Conservation (phyloP, 2,329 filamentous ascomycete species). For the Sporothrix pseudoabietina region DNA sequence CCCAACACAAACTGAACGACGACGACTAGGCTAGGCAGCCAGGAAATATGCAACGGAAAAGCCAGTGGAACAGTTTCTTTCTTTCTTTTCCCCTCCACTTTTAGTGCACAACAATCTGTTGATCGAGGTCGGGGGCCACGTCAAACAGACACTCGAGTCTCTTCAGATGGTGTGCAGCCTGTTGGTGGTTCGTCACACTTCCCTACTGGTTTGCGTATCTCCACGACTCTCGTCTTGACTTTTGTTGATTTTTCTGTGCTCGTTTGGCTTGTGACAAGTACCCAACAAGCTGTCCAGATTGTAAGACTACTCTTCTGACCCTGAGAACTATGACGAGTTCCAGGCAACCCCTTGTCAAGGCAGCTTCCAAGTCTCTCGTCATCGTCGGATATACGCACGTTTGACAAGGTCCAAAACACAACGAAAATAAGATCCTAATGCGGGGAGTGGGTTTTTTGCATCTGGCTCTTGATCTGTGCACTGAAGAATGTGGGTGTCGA, state of each 20-base stretch:
- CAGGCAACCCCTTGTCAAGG: neutral
- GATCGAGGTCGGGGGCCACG: conserved; percentile 11
- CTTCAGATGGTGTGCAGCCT: conserved; percentile 2
- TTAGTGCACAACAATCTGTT: neutral
- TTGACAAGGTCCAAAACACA: neutral
- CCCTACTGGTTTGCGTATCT: neutral
- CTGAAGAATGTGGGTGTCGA: too few species aligned
- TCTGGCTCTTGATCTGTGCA: neutral
- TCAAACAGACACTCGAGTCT: neutral
- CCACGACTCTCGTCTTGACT: neutral
- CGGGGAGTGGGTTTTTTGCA: neutral
- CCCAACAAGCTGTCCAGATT: neutral
- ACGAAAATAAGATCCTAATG: neutral
- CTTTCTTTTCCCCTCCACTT: neutral
- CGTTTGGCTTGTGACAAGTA: conserved; percentile 14
- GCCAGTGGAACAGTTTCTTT: neutral
- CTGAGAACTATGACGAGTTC: neutral
- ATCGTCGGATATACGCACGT: conserved; percentile 16
- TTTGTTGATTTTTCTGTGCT: neutral
- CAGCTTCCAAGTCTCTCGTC: neutral
- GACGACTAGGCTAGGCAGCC: conserved; percentile 24
- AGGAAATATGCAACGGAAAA: neutral
- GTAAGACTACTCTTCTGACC: too few species aligned
- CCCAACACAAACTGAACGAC: neutral
- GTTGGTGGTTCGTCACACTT: neutral